phyloP scores from a whole-genome alignment of 78 protist species.

The Neovahlkampfia damariscottae region DNA sequence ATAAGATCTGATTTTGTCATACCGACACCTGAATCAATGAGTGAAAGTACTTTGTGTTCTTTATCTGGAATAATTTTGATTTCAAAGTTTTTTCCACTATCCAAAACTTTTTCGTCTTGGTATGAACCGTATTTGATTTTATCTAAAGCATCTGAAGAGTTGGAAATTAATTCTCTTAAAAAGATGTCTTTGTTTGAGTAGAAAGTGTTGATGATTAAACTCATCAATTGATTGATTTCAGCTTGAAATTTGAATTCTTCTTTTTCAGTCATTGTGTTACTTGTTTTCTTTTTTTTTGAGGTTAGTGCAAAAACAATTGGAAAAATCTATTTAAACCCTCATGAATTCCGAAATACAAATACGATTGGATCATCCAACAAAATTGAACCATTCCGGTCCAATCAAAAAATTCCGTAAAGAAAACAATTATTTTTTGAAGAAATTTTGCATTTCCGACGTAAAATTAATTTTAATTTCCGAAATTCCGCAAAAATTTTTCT shows the following conservation, averaged over 20 bases:
- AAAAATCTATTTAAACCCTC: too few relatives aligned
- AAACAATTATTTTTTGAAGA: too few relatives aligned
- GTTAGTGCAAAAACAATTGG: too few relatives aligned
- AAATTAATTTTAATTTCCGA: too few relatives aligned
- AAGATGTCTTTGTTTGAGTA: constrained; percentile 97
- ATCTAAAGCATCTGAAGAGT: constrained; percentile 91
- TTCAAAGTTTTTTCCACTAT: constrained; percentile 70
- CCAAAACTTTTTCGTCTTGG: constrained; percentile 82
- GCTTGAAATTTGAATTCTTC: constrained; percentile 62
- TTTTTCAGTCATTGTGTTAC: neutral
- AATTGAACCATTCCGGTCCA: too few relatives aligned
- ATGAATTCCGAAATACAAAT: too few relatives aligned
- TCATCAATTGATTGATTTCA: constrained; percentile 89
- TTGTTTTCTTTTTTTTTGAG: neutral
- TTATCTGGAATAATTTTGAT: constrained; percentile 87
- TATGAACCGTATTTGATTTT: constrained; percentile 90
- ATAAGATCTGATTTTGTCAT: constrained; percentile 99
- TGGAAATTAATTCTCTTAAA: constrained; percentile 97
- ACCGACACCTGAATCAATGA: constrained; percentile 98
- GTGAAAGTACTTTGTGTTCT: constrained; percentile 74
- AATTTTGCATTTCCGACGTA: too few relatives aligned
- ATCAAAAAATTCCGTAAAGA: too few relatives aligned
- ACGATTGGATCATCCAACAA: too few relatives aligned
- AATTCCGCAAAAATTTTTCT: too few relatives aligned
- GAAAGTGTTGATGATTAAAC: constrained; percentile 97